These are phyloP conservation scores for Cutaneotrichosporon cutaneum DNA, from an alignment of 1,284 basidiomycete species.

Conservation along the genomic window DNA sequence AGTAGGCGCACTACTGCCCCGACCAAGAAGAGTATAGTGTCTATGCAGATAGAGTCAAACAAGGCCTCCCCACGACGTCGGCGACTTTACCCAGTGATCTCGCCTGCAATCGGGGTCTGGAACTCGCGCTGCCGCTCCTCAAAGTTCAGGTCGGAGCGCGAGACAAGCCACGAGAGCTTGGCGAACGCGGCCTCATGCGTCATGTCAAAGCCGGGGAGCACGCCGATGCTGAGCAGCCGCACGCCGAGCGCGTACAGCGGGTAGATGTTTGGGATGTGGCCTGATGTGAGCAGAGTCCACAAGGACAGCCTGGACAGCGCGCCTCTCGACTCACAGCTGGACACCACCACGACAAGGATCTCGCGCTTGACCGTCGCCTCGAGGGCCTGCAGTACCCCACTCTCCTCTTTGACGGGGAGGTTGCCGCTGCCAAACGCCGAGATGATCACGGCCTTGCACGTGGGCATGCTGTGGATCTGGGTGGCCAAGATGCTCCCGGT, in stretches of 20 bases:
- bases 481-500: constrained; percentile 45
- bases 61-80: neutral
- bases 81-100: constrained; percentile 34
- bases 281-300: constrained; percentile 25
- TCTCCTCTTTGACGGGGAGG: constrained; percentile 41
- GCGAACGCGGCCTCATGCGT: constrained; percentile 52
- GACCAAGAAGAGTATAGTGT: neutral
- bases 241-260: constrained; percentile 49
- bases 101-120: constrained; percentile 41
- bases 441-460: constrained; percentile 47
- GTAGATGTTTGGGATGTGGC: constrained; percentile 48
- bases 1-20: neutral
- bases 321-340: constrained; percentile 36
- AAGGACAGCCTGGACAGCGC: neutral
- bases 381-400: constrained; percentile 39
- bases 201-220: constrained; percentile 48
- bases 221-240: constrained; percentile 41
- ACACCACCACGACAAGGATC: constrained; percentile 50
- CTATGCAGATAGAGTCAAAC: neutral
- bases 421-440: constrained; percentile 48
- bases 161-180: constrained; percentile 49
- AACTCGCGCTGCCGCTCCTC: constrained; percentile 42
- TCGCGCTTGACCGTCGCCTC: constrained; percentile 42
- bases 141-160: constrained; percentile 42
- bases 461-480: constrained; percentile 45